Conservation (phyloP, 257 asterid genomes). For the Rehmannia glutinosa region DNA sequence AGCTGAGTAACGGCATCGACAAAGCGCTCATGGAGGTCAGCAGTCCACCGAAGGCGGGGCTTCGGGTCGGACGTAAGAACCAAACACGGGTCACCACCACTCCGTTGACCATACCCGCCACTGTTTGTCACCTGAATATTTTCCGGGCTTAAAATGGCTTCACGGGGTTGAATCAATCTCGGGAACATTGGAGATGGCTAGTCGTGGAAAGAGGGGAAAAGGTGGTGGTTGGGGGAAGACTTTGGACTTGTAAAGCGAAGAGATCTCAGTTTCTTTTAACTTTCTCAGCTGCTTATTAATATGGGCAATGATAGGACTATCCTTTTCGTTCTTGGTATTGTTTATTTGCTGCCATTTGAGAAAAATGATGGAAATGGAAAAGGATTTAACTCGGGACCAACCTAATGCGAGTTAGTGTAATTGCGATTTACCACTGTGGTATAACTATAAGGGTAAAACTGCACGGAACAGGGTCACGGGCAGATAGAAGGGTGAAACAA, state of each 20-base stretch:
- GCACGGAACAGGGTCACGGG: conserved; percentile 19
- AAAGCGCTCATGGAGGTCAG: conserved; percentile 79
- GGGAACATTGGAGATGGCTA: conserved; percentile 45
- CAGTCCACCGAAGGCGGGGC: conserved; percentile 84
- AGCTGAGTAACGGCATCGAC: conserved; percentile 85
- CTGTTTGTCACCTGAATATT: conserved; percentile 21
- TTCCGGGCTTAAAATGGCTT: conserved; percentile 27
- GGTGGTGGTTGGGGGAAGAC: not conserved
- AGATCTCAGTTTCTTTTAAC: conserved; percentile 17
- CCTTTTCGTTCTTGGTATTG: conserved; percentile 22
- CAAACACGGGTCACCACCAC: conserved; percentile 55
- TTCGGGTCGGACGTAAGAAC: conserved; percentile 75
- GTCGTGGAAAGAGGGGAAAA: too few relatives aligned
- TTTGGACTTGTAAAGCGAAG: conserved; percentile 10
- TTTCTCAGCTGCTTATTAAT: conserved; percentile 10
- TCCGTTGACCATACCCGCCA: conserved; percentile 36
- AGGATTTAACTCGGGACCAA: conserved; percentile 24
- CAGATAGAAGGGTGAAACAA: not conserved
- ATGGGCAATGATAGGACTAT: conserved; percentile 22
- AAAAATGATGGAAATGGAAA: conserved; percentile 22
- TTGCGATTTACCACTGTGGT: not conserved
- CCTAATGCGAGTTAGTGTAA: conserved; percentile 3
- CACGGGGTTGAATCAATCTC: conserved; percentile 54
- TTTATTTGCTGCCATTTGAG: conserved; percentile 25
- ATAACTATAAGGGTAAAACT: not conserved